These are phyloP conservation scores for Sclerotinia trifoliorum DNA, from an alignment of 2,329 filamentous ascomycete species.

Conservation along the genomic window DNA sequence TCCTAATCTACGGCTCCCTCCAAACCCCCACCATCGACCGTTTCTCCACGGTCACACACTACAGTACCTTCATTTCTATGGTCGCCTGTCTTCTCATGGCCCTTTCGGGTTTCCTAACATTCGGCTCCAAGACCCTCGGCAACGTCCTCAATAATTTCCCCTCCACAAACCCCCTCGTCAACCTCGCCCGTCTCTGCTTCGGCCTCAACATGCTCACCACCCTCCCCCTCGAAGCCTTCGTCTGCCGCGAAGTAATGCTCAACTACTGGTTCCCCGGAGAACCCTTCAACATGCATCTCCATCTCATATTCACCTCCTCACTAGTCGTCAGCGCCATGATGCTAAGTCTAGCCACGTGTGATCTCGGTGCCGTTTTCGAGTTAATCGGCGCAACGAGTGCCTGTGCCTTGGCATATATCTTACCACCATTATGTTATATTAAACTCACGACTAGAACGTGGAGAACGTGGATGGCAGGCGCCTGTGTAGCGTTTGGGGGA, in stretches of 20 bases:
- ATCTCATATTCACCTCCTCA: constrained; percentile 80
- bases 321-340: constrained; percentile 77
- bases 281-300: constrained; percentile 73
- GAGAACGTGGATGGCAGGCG: constrained; percentile 70
- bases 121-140: constrained; percentile 86
- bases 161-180: constrained; percentile 85
- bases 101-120: constrained; percentile 84
- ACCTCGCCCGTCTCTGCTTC: constrained; percentile 91
- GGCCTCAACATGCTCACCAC: constrained; percentile 99
- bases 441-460: constrained; percentile 79
- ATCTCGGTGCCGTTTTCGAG: constrained; percentile 92
- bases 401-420: constrained; percentile 89
- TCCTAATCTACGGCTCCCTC: constrained; percentile 95
- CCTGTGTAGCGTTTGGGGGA: constrained; percentile 74
- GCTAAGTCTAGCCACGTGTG: constrained; percentile 82
- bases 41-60: constrained; percentile 90
- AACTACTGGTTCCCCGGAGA: constrained; percentile 67
- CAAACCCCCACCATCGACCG: constrained; percentile 93
- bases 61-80: constrained; percentile 86
- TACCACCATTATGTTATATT: constrained; percentile 93
- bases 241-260: constrained; percentile 94
- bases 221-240: constrained; percentile 92
- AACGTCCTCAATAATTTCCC: constrained; percentile 99
- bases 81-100: constrained; percentile 89
- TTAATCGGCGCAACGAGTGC: constrained; percentile 93